These are phyloP conservation scores for Fusarium proliferatum DNA, from an alignment of 2,329 filamentous ascomycete genomes.

Conservation along the genomic window DNA sequence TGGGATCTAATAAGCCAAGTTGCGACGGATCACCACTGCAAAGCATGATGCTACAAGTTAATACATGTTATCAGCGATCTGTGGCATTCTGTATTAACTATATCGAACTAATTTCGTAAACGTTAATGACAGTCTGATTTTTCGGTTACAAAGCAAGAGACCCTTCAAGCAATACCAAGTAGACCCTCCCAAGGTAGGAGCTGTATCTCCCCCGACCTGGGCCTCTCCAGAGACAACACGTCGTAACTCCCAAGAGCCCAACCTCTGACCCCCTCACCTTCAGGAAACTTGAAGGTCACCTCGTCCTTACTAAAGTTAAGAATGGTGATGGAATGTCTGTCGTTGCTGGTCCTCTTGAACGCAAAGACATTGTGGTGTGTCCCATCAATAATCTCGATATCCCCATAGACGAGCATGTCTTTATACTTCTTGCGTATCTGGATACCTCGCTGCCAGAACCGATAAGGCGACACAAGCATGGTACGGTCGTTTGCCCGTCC, in stretches of 20 bases:
- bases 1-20: neutral
- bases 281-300: neutral
- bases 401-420: constrained; percentile 49
- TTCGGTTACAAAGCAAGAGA: neutral
- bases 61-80: neutral
- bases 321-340: constrained; percentile 41
- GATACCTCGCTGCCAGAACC: constrained; percentile 48
- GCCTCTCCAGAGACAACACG: neutral
- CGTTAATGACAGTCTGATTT: neutral
- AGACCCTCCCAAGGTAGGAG: constrained; percentile 1
- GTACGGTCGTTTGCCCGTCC: constrained; percentile 15
- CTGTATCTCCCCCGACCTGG: neutral
- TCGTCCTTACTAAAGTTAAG: constrained; percentile 46
- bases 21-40: neutral
- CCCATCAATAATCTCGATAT: constrained; percentile 43
- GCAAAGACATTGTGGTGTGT: constrained; percentile 42
- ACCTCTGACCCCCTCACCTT: neutral
- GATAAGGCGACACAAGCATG: constrained; percentile 45
- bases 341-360: constrained; percentile 44
- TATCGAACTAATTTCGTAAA: neutral
- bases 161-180: neutral
- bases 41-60: neutral
- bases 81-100: neutral
- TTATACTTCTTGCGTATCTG: constrained; percentile 44
- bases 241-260: neutral